Evolutionary conservation across 441 rosid genomes (phyloP), one percentile per base, ranked within the genome.

Genomic region (Populus hybrid): DNA sequence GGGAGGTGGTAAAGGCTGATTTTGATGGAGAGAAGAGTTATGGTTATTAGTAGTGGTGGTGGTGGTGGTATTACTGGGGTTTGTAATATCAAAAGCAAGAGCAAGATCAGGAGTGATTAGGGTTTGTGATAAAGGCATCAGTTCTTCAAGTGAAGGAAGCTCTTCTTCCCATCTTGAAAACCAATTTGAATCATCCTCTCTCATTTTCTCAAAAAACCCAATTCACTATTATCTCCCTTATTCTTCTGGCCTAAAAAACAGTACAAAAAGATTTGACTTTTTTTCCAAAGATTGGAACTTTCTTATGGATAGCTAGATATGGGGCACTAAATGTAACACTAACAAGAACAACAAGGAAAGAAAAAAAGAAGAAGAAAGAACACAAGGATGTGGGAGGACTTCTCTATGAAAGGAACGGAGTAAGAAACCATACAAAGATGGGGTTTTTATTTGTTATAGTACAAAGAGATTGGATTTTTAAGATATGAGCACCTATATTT

Each of bases 41-140:
- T 76, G 61, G 61, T 71, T 78, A 36, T 40, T 77, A 76, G 73
- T 74, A 79, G 36, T 33, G 36, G 36, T 38, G 45, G 45, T 38
- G 38, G 9, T 61, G 83, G 72, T 20, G 81, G 63, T 29, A 80
- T 42, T 77, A 75, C 71, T 72, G 2, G 87, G 86, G 84, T 68
- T 86, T 56, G 86, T 83, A 78, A 95, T 93, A 83, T 95, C 96
- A 78, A 95, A 93, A 80, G 98, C 98, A 11, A 89, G 81, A 59
- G 99, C 99, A 63, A 95, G 94, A 86, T 90, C 91, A 81, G 93
- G 99, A 63, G 97, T 91, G 75, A 95, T 93, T 82, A 95, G 90
- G 86, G 97, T 86, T 82, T 95, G 97, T 35, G 96, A 86, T 36
- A 95, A 78, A 12, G 99, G 99, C 83, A 88, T 95, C 31, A 95